Conservation (phyloP, 805 yeast species). For the Metschnikowia sp. region DNA sequence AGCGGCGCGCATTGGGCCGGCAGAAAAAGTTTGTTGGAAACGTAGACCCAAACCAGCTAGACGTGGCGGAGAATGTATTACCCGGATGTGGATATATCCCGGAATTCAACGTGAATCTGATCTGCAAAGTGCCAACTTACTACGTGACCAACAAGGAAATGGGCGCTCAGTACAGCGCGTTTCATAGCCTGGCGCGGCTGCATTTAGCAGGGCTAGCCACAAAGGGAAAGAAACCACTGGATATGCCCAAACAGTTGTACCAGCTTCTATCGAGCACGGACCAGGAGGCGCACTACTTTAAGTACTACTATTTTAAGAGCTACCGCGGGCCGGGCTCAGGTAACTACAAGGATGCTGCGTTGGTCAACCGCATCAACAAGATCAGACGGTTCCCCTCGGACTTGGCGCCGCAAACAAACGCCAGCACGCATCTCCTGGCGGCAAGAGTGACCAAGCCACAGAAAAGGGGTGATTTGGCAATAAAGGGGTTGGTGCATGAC, state of each 20-base stretch:
- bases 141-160: conserved; percentile 30
- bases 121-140: conserved; percentile 43
- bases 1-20: conserved; percentile 27
- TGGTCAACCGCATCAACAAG: conserved; percentile 38
- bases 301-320: conserved; percentile 38
- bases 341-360: conserved; percentile 42
- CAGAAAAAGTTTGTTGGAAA: conserved; percentile 28
- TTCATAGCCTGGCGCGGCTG: conserved; percentile 9
- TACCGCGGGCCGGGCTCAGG: conserved; percentile 47
- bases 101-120: conserved; percentile 37
- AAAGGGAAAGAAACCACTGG: conserved; percentile 24
- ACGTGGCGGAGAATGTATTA: conserved; percentile 35
- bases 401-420: conserved; percentile 14
- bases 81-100: conserved; percentile 45
- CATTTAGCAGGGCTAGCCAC: conserved; percentile 12
- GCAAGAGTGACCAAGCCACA: conserved; percentile 18
- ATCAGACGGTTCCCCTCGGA: conserved; percentile 19
- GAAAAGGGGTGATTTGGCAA: conserved; percentile 19
- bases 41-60: conserved; percentile 39
- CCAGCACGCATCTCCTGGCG: conserved; percentile 23
- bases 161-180: conserved; percentile 20
- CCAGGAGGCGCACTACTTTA: conserved; percentile 33
- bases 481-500: conserved; percentile 40
- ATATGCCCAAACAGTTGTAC: conserved; percentile 33
- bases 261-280: conserved; percentile 35